Conservation (phyloP, 2,329 filamentous ascomycete genomes). For the Pyrenophora seminiperda region DNA sequence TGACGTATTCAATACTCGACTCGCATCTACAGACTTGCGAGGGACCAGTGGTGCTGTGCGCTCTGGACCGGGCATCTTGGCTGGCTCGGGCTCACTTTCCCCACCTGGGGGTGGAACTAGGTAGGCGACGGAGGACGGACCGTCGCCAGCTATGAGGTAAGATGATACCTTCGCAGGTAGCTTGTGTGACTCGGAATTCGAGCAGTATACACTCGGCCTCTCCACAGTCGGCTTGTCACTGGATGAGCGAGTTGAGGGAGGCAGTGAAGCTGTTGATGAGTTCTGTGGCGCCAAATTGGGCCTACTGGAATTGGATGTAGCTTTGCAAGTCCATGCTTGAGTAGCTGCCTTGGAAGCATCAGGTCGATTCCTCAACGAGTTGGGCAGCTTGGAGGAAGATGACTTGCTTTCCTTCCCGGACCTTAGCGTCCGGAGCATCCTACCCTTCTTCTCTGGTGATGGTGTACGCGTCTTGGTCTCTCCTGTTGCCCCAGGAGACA, state of each 20-base stretch:
- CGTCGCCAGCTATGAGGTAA: constrained; percentile 32
- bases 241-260: constrained; percentile 34
- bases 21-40: constrained; percentile 29
- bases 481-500: constrained; percentile 43
- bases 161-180: constrained; percentile 25
- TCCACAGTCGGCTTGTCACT: constrained; percentile 37
- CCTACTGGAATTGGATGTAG: constrained; percentile 22
- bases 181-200: constrained; percentile 18
- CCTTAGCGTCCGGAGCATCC: constrained; percentile 62
- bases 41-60: constrained; percentile 23
- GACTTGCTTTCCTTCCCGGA: constrained; percentile 52
- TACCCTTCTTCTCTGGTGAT: constrained; percentile 65
- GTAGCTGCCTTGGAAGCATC: constrained; percentile 67
- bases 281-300: constrained; percentile 19
- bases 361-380: constrained; percentile 52
- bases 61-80: constrained; percentile 12
- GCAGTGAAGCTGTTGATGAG: constrained; percentile 25
- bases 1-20: constrained; percentile 13
- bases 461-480: constrained; percentile 61
- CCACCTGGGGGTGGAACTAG: constrained; percentile 19
- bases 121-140: constrained; percentile 20
- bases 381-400: constrained; percentile 54
- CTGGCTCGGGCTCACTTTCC: constrained; percentile 19
- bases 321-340: constrained; percentile 61
- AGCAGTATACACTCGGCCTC: constrained; percentile 19